These are phyloP conservation scores for Fragilariopsis cylindrus DNA, from an alignment of 108 stramenopile genomes.

Conservation along the genomic window DNA sequence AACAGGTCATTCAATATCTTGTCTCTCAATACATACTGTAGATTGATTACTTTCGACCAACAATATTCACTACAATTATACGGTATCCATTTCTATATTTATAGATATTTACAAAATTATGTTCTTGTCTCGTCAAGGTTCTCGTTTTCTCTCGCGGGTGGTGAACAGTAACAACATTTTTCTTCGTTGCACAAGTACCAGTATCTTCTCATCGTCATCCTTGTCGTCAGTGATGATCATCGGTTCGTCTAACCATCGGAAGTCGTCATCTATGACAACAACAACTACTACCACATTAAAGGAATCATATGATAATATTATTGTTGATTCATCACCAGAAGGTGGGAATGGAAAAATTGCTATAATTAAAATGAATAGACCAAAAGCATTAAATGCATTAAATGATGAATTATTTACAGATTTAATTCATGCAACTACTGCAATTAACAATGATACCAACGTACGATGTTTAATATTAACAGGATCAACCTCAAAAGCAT, in stretches of 20 bases:
- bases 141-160: not conserved
- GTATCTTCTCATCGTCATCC: not conserved
- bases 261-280: not conserved
- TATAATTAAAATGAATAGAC: slow-evolving; percentile 91
- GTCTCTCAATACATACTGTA: too few relatives aligned
- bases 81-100: too few relatives aligned
- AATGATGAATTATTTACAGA: slow-evolving; percentile 89
- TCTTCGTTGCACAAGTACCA: not conserved
- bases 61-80: too few relatives aligned
- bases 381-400: slow-evolving; percentile 97
- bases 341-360: slow-evolving; percentile 65
- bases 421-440: slow-evolving; percentile 76
- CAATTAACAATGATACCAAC: slow-evolving; percentile 73
- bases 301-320: slow-evolving; percentile 51
- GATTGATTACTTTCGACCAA: too few relatives aligned
- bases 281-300: slow-evolving; percentile 2
- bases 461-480: slow-evolving; percentile 95
- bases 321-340: slow-evolving; percentile 40
- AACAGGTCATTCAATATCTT: too few relatives aligned
- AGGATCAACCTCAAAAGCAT: slow-evolving; percentile 86
- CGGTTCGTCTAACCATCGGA: not conserved
- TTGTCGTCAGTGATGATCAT: not conserved
- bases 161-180: not conserved
- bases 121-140: slow-evolving; percentile 13
- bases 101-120: not conserved